Evolutionary conservation across 73 alveolate species (phyloP).

Genomic region (Paramecium biaurelia): DNA sequence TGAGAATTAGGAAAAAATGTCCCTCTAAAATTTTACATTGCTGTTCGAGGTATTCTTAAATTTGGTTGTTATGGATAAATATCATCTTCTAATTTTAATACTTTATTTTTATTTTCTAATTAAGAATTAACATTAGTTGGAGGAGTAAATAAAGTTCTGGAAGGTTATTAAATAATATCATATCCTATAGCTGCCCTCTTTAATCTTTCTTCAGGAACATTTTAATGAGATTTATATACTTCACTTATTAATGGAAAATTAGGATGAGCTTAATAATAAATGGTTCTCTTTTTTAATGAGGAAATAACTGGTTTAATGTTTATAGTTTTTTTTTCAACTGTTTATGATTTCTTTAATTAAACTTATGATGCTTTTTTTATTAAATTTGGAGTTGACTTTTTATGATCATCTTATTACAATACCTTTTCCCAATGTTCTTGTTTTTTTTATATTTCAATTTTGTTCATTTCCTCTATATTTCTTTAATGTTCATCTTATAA

Average conservation of each 20-base stretch:
- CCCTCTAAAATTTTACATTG: not conserved
- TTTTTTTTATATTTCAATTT: conserved; percentile 56
- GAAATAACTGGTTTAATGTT: conserved; percentile 13
- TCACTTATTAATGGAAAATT: conserved; percentile 41
- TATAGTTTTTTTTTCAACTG: conserved; percentile 34
- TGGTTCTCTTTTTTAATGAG: conserved; percentile 24
- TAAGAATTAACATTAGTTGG: not conserved
- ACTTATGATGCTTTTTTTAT: not conserved
- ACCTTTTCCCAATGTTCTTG: conserved; percentile 61
- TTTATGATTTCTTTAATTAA: not conserved
- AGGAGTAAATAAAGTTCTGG: not conserved
- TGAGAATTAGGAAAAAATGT: not conserved
- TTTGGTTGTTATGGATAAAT: conserved; percentile 12
- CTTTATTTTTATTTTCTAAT: not conserved
- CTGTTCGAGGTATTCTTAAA: conserved; percentile 14
- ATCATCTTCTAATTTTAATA: not conserved
- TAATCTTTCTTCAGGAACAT: conserved; percentile 45
- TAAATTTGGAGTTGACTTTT: not conserved
- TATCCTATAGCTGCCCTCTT: conserved; percentile 29
- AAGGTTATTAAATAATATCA: conserved; percentile 10
- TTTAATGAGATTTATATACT: not conserved
- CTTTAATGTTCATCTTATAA: conserved; percentile 57
- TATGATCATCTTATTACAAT: not conserved
- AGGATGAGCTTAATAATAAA: conserved; percentile 43
- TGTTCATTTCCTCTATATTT: conserved; percentile 33